Base-by-base conservation (phyloP, 2,329 filamentous ascomycete genomes). In the Fusarium compactum region DNA sequence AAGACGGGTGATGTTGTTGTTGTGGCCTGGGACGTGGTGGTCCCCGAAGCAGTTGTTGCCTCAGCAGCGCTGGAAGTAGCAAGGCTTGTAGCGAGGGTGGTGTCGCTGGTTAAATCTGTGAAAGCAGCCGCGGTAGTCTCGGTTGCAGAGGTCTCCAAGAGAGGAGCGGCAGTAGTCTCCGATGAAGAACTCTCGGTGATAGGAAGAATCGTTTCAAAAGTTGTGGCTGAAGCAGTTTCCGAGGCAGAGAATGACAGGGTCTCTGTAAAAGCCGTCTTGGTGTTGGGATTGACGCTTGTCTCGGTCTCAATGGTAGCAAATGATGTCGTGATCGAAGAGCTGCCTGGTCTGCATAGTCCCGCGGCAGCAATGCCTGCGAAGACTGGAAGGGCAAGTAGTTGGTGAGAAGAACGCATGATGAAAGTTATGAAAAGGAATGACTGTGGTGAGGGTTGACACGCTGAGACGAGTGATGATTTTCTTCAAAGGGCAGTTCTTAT, bases 151-250 rank as follows among this genome's bases (percentile, higher is more conserved):
- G 32, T 34, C 32, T 34, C 16, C 2, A 10, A 3, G 32, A 34
- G 8, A 18, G 32, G 8, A 10, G 32, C 32, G 16, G 32, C 18
- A 9, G 32, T 6, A 11, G 32, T 18, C 10, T 12, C 18, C n/a
- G 34, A 38, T 38, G 10, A 1, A 4, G 34, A 38, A 6, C 9
- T 38, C 6, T 38, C 34, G 0, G 6, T n/a, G 5, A 12, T 10
- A 7, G 10, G 34, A 38, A n/a, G 1, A 38, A n/a, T 7, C 4
- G 6, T n/a, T 4, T n/a, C 18, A 1, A n/a, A 0, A 6, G 18
- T 38, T n/a, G 34, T 38, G 10, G 18, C 34, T 38, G 34, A 7
- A 38, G 6, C 11, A 12, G 9, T 4, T n/a, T 38, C 34, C 18
- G 34, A n/a, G 34, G 18, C 18, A 38, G 18, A 38, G 3, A 38